Evolutionary conservation across 805 yeast genomes (phyloP).

Genomic region (Blastobotrys parvus): DNA sequence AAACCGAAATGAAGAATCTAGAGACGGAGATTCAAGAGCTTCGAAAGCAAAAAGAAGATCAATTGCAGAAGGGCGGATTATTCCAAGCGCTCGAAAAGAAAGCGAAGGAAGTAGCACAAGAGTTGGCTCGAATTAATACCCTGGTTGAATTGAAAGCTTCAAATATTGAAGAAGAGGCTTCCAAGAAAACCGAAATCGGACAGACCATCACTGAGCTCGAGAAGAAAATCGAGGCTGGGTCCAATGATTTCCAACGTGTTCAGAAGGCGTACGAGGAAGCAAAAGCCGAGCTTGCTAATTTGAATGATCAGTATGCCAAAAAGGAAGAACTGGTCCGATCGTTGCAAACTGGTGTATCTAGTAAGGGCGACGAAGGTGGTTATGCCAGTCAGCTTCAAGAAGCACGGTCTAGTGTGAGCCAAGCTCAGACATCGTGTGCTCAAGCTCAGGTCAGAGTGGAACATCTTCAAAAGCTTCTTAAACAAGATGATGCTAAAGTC

Average conservation of each 20-base stretch:
- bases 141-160: constrained; percentile 49
- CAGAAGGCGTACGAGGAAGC: constrained; percentile 40
- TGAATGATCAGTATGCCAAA: constrained; percentile 41
- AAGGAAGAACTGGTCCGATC: constrained; percentile 78
- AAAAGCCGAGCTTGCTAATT: constrained; percentile 35
- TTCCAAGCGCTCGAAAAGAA: constrained; percentile 50
- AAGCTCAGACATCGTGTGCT: constrained; percentile 46
- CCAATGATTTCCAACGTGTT: constrained; percentile 31
- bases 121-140: constrained; percentile 60
- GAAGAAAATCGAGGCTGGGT: constrained; percentile 19
- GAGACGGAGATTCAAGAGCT: constrained; percentile 52
- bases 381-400: constrained; percentile 63
- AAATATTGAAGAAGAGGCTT: constrained; percentile 47
- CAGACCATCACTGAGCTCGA: constrained; percentile 31
- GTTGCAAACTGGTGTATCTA: constrained; percentile 80
- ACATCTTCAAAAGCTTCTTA: constrained; percentile 49
- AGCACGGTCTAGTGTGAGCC: constrained; percentile 47
- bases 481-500: constrained; percentile 28
- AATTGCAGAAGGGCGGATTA: constrained; percentile 51
- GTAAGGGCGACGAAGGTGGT: constrained; percentile 66
- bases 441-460: constrained; percentile 51
- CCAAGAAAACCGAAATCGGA: constrained; percentile 29
- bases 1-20: constrained; percentile 49
- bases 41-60: constrained; percentile 45
- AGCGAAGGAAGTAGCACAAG: constrained; percentile 52